Conservation (phyloP, 768 basidiomycete genomes). For the Asterophora parasitica region DNA sequence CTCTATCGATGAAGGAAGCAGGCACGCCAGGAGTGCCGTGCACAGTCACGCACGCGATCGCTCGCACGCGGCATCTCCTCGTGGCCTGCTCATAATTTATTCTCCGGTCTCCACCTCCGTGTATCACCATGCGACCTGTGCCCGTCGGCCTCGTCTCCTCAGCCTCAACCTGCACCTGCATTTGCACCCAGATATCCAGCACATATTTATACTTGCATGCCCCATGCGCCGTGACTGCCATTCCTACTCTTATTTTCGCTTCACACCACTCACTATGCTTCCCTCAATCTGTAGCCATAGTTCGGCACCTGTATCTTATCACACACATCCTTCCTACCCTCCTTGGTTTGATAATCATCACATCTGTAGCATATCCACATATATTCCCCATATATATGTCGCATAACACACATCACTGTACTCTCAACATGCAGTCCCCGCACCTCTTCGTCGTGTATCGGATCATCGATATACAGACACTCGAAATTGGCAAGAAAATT, state of each 20-base stretch:
- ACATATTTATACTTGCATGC: too few species aligned
- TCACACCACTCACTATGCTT: background rate
- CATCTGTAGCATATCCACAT: conserved; percentile 18
- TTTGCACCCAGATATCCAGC: background rate
- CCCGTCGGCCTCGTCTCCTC: background rate
- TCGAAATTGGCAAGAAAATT: too few species aligned
- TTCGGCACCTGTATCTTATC: conserved; percentile 13
- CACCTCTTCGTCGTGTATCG: too few species aligned
- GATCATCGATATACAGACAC: too few species aligned
- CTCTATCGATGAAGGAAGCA: too few species aligned
- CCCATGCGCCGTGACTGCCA: conserved; percentile 3
- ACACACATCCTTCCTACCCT: background rate
- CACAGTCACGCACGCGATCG: background rate
- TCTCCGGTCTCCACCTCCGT: background rate
- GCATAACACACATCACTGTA: too few species aligned
- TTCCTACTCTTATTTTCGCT: conserved; percentile 9
- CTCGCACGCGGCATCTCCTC: background rate
- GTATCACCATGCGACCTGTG: background rate
- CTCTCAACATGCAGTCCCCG: too few species aligned
- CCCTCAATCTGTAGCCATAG: conserved; percentile 23
- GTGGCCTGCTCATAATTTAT: too few species aligned
- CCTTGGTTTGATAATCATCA: background rate
- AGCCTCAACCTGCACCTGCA: too few species aligned
- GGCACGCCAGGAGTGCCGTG: too few species aligned
- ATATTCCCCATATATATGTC: background rate